Conservation (phyloP, 257 asterid species). For the Echium plantagineum region DNA sequence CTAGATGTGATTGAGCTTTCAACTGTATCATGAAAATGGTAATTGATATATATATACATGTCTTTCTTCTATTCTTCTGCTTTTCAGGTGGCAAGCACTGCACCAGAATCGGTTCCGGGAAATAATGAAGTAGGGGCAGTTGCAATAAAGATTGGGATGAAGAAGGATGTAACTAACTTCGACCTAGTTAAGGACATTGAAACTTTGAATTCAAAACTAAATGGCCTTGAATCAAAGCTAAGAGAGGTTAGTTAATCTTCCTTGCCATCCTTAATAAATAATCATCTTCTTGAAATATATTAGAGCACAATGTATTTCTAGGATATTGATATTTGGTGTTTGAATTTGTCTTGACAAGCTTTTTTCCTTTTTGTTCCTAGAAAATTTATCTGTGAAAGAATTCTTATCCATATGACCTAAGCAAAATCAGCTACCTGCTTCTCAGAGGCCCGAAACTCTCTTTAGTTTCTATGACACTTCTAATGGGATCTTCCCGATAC, state of each 20-base stretch:
- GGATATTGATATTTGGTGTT: not conserved
- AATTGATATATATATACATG: not conserved
- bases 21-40: not conserved
- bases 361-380: not conserved
- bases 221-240: slow-evolving; percentile 23
- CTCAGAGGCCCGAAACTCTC: not conserved
- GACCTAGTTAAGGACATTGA: slow-evolving; percentile 18
- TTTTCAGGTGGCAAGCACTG: slow-evolving; percentile 17
- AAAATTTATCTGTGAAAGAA: not conserved
- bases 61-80: not conserved
- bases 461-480: not conserved
- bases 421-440: not conserved
- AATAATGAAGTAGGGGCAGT: slow-evolving; percentile 2
- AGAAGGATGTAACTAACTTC: slow-evolving; percentile 14
- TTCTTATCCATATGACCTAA: too few species aligned
- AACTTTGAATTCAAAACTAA: slow-evolving; percentile 21
- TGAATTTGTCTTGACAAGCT: not conserved
- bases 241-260: slow-evolving; percentile 22
- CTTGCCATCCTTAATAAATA: not conserved
- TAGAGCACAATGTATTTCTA: not conserved
- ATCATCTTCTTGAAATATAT: not conserved
- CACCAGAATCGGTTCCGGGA: slow-evolving; percentile 14
- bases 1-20: not conserved
- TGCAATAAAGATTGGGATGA: slow-evolving; percentile 7
- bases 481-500: not conserved